Evolutionary conservation across 2,329 filamentous ascomycete genomes (phyloP), one percentile per base, ranked within the genome.

Genomic region (Diaporthe sp.): DNA sequence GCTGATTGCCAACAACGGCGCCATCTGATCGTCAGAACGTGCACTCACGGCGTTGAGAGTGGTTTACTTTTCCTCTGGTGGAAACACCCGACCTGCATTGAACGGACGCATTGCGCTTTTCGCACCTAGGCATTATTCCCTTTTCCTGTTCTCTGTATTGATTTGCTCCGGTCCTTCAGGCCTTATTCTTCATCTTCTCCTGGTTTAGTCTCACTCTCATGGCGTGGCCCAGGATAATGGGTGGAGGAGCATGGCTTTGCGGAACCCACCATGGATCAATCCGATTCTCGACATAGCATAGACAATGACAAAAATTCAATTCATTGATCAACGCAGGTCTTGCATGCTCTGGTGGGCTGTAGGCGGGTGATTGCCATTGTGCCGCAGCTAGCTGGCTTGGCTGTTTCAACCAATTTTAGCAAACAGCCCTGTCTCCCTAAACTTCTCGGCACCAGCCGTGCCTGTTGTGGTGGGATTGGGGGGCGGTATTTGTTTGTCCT

Each of bases 1-100:
- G 78, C 80, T 87, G 77, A 91, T 92, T 78, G 90, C 88, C 80
- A 90, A 90, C 85, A 92, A 92, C 81, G 89, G 89, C 74, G 62
- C 44, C 19, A 68, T 68, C 15, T 76, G 25, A 59, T 19, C 49
- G 22, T 19, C 31, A 25, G 39, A 8, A 25, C n/a, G 5, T 53
- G 57, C 31, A 34, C 19, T 68, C 12, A 25, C 15, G 62, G 31
- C 62, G 49, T 42, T 49, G 39, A 57, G 25, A 7, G 12, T 17
- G 37, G 9, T 19, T 31, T 53, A 13, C 4, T 51, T 51, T 67
- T n/a, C 31, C 46, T 17, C 31, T 17, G 39, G 13, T 9, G 59
- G 57, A 42, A 4, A 28, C 19, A 51, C 28, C 42, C 10, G 13
- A 67, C 34, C 22, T 67, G 62, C 53, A 49, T 72, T 28, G 10